Base-by-base conservation (phyloP, 805 yeast species). In the Saccharomycopsis sp. region DNA sequence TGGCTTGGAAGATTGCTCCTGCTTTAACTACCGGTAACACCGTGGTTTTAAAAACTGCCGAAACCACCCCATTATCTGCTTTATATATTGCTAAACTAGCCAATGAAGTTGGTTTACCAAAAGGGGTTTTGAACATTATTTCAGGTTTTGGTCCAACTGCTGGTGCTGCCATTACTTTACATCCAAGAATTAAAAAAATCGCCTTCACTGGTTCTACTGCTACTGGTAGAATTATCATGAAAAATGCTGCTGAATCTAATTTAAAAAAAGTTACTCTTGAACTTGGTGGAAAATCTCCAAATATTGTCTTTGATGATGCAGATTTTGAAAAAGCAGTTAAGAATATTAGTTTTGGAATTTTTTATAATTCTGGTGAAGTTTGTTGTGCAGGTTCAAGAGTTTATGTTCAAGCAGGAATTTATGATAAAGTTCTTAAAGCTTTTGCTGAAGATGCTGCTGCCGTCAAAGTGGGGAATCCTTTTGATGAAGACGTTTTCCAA, bases 181-280 rank as follows among this genome's bases (percentile, higher is more conserved):
- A 88, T 64, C 79, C 78, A 53, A 76, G 71, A 58, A 76, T 88
- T 54, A 83, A 83, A 67, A 88, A 88, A 70, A 71, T 88, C 55
- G 94, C 96, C 10, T 88, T 88, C 66, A 88, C 96, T 42, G 96
- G 96, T 50, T 87, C 96, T 27, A 88, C 96, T 41, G 86, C 92
- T 88, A 70, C 73, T 45, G 97, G 96, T 57, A 80, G 84, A 61
- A 65, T 64, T 52, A 83, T 88, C 57, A 79, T 85, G 80, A 74
- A 72, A 62, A 69, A 73, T 47, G 88, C 95, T 46, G 85, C 94
- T 48, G 77, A 75, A 47, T 72, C 85, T 36, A 78, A 79, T 62
- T 70, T 88, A 62, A 88, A 88, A 72, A 86, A 83, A 62, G 85
- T 87, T 48, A 88, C 96, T 31, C 71, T 88, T 58, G 97, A 88